Evolutionary conservation across 306 rosid species (phyloP).

Genomic region (Inga laurina): DNA sequence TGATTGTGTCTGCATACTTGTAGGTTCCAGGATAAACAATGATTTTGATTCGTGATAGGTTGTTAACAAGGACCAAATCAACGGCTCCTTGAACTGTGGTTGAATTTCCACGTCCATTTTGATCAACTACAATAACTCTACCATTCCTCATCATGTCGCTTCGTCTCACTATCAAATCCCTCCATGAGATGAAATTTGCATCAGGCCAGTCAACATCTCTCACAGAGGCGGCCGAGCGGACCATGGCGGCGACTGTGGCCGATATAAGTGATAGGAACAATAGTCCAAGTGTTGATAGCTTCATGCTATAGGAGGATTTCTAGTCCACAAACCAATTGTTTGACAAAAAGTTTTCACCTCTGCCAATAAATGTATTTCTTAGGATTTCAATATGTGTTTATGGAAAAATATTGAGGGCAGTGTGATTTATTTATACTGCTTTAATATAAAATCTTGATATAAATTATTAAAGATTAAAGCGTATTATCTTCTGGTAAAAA

Average conservation of each 20-base stretch:
- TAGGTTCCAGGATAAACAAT: conserved; percentile 52
- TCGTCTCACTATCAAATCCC: neutral
- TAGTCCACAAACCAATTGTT: too few species aligned
- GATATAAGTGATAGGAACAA: neutral
- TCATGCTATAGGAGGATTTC: neutral
- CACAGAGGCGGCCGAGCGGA: too few species aligned
- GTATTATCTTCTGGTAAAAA: too few species aligned
- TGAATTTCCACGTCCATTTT: conserved; percentile 60
- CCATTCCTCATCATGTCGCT: neutral
- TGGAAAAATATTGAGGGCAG: too few species aligned
- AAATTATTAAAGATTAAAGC: too few species aligned
- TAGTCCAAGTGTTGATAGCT: neutral
- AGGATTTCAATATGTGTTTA: too few species aligned
- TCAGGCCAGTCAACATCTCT: neutral
- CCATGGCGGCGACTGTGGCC: neutral
- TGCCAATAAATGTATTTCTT: too few species aligned
- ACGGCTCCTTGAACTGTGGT: conserved; percentile 75
- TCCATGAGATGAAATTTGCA: neutral
- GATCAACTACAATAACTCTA: conserved; percentile 60
- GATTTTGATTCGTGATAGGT: conserved; percentile 1
- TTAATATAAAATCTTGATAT: too few species aligned
- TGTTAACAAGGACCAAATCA: conserved; percentile 56
- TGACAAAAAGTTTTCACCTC: too few species aligned
- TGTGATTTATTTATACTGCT: too few species aligned
- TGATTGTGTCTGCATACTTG: conserved; percentile 36